Conservation (phyloP, 345 rosid genomes). For the Corchorus capsularis region DNA sequence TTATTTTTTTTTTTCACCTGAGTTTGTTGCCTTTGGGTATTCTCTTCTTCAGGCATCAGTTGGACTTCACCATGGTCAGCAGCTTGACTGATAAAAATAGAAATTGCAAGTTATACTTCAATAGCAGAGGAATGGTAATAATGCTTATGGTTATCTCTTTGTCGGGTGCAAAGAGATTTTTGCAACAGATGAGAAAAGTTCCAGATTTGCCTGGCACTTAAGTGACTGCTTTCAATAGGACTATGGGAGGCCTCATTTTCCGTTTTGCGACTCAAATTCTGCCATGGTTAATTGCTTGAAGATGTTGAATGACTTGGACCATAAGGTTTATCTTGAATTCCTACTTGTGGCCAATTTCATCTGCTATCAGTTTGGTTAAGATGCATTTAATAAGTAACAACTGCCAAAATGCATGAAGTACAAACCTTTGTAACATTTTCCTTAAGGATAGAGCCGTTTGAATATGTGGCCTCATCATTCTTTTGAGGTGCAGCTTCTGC, state of each 20-base stretch:
- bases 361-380: slow-evolving; percentile 57
- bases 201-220: slow-evolving; percentile 77
- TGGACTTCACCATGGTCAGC: too few species aligned
- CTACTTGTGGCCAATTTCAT: slow-evolving; percentile 70
- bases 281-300: slow-evolving; percentile 58
- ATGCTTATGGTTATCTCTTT: slow-evolving; percentile 53
- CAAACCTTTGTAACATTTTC: slow-evolving; percentile 50
- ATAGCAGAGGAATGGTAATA: neutral
- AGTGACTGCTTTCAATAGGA: slow-evolving; percentile 74
- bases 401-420: neutral
- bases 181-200: slow-evolving; percentile 62
- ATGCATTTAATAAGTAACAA: slow-evolving; percentile 10
- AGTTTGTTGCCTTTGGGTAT: too few species aligned
- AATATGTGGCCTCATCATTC: slow-evolving; percentile 32
- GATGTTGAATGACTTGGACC: slow-evolving; percentile 55
- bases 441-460: slow-evolving; percentile 34
- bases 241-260: slow-evolving; percentile 57
- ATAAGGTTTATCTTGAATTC: slow-evolving; percentile 62
- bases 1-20: too few species aligned
- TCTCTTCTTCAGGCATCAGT: too few species aligned
- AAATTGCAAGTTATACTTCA: too few species aligned
- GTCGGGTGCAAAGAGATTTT: slow-evolving; percentile 63
- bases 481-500: slow-evolving; percentile 38
- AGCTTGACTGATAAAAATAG: too few species aligned
- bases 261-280: slow-evolving; percentile 45